These are phyloP conservation scores for Murraya koenigii DNA, from an alignment of 345 rosid genomes.

Conservation along the genomic window DNA sequence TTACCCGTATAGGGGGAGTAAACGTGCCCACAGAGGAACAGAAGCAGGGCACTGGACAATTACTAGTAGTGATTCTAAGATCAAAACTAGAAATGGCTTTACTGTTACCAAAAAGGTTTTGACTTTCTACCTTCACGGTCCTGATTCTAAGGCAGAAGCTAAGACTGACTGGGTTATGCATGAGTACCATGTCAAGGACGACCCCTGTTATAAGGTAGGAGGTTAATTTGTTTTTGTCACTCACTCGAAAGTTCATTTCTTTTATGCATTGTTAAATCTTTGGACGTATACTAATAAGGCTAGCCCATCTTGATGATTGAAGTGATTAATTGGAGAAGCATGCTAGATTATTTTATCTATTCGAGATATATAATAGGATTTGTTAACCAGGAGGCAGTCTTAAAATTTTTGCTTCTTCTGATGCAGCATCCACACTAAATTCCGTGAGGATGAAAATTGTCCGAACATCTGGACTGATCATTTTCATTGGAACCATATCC, in stretches of 20 bases:
- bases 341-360: neutral
- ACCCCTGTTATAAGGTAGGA: neutral
- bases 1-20: neutral
- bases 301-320: neutral
- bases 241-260: neutral
- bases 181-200: neutral
- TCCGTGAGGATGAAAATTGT: no score
- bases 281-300: neutral
- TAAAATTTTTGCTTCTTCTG: no score
- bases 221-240: neutral
- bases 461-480: no score
- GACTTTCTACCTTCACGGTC: neutral
- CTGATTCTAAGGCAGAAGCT: neutral
- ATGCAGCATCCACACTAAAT: no score
- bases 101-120: neutral
- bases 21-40: neutral
- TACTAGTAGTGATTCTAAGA: neutral
- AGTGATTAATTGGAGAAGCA: neutral
- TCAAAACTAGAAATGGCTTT: neutral
- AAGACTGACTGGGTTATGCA: neutral
- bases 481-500: no score
- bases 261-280: neutral
- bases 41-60: neutral
- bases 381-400: neutral
- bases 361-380: neutral